Conservation (phyloP, 192 early-diverging fungal genomes). For the Entomortierella beljakovae region DNA sequence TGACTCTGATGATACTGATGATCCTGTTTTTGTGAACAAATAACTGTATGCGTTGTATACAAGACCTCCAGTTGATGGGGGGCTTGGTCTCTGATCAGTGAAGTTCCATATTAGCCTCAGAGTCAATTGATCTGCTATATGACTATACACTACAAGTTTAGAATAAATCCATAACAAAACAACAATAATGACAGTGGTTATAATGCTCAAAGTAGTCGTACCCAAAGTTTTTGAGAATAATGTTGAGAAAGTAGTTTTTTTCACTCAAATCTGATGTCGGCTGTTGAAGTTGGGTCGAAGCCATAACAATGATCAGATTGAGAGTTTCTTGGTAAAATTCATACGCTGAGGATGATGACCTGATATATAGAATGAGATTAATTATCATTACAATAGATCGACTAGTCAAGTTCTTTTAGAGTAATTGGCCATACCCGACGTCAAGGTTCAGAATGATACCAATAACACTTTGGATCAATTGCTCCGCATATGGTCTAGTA, state of each 20-base stretch:
- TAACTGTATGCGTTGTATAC: slow-evolving; percentile 79
- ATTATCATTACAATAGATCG: no score
- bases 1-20: slow-evolving; percentile 53
- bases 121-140: slow-evolving; percentile 68
- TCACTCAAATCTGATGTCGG: slow-evolving; percentile 42
- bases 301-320: slow-evolving; percentile 71
- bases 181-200: neutral
- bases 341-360: slow-evolving; percentile 62
- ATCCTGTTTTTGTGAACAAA: slow-evolving; percentile 64
- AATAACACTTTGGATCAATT: slow-evolving; percentile 67
- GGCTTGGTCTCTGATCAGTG: slow-evolving; percentile 46
- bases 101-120: slow-evolving; percentile 57
- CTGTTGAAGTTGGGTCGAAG: slow-evolving; percentile 72
- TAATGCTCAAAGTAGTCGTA: slow-evolving; percentile 17
- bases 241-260: slow-evolving; percentile 73
- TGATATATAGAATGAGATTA: slow-evolving; percentile 12
- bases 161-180: neutral
- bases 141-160: slow-evolving; percentile 32
- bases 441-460: slow-evolving; percentile 66
- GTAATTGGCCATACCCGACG: slow-evolving; percentile 56
- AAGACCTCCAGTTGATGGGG: slow-evolving; percentile 57
- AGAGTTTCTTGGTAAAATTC: slow-evolving; percentile 77
- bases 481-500: slow-evolving; percentile 63
- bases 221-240: slow-evolving; percentile 72
- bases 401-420: neutral